phyloP scores from a whole-genome alignment of 176 grass and related monocot species.

The Puya raimondii region DNA sequence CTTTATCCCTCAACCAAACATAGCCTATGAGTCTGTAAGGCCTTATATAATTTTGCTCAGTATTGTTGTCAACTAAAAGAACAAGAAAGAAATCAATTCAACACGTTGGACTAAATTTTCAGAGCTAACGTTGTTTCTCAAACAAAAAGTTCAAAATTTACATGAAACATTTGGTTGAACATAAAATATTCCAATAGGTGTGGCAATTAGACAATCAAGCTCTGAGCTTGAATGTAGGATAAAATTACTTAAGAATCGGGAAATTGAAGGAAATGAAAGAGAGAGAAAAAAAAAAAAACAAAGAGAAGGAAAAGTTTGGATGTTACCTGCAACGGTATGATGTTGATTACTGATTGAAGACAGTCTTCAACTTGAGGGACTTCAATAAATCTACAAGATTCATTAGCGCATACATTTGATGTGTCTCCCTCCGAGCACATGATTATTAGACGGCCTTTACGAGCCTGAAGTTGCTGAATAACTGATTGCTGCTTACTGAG shows the following conservation, averaged over 20 bases:
- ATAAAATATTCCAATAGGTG: too few relatives aligned
- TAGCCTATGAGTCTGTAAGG: too few relatives aligned
- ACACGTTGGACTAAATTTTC: too few relatives aligned
- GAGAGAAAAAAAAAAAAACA: not conserved
- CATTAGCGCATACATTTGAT: constrained; percentile 37
- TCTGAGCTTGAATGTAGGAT: too few relatives aligned
- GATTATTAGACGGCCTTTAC: constrained; percentile 70
- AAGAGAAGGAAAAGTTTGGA: not conserved
- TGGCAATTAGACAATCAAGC: too few relatives aligned
- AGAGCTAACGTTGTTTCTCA: too few relatives aligned
- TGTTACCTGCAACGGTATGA: constrained; percentile 47
- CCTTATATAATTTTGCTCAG: too few relatives aligned
- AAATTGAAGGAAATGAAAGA: not conserved
- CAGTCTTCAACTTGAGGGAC: constrained; percentile 67
- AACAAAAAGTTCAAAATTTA: too few relatives aligned
- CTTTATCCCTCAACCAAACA: too few relatives aligned
- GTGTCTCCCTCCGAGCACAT: constrained; percentile 72
- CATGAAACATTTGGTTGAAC: too few relatives aligned
- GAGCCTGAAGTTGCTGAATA: constrained; percentile 87
- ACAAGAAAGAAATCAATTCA: too few relatives aligned
- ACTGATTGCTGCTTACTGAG: constrained; percentile 84
- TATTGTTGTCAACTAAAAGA: too few relatives aligned
- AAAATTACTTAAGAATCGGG: not conserved
- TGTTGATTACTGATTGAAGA: constrained; percentile 77
- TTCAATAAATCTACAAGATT: constrained; percentile 63